phyloP scores from a whole-genome alignment of 352 stramenopile species.

The Halophytophthora polymorphica region DNA sequence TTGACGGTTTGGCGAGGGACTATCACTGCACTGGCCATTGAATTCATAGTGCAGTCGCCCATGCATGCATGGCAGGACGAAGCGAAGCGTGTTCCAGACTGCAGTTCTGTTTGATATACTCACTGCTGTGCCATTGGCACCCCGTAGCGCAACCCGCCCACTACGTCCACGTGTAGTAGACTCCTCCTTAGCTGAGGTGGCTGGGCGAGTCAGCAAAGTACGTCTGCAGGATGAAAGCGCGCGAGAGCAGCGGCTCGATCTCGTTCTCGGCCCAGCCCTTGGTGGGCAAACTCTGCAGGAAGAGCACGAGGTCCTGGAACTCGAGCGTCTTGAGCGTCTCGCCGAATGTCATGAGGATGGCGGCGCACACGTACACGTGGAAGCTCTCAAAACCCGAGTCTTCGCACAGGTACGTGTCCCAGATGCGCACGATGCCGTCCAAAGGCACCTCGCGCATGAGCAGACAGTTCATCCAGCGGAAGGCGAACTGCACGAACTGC shows the following conservation, averaged over 20 bases:
- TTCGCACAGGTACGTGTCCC: slow-evolving; percentile 99
- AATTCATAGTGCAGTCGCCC: too few species aligned
- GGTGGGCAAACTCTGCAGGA: slow-evolving; percentile 96
- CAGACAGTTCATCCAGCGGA: slow-evolving; percentile 99
- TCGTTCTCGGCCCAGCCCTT: slow-evolving; percentile 96
- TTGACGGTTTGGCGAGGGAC: too few species aligned
- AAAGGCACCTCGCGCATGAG: slow-evolving; percentile 97
- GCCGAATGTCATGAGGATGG: slow-evolving; percentile 97
- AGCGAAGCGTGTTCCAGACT: too few species aligned
- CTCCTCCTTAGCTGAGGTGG: slow-evolving; percentile 50
- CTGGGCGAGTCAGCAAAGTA: slow-evolving; percentile 88
- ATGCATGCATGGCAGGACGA: too few species aligned
- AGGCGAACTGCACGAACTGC: slow-evolving; percentile 99
- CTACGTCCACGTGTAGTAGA: too few species aligned
- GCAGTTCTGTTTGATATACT: too few species aligned
- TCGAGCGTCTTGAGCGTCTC: slow-evolving; percentile 93
- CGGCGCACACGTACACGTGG: slow-evolving; percentile 99
- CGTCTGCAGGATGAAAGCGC: slow-evolving; percentile 94
- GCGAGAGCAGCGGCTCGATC: slow-evolving; percentile 97
- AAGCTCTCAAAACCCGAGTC: slow-evolving; percentile 99
- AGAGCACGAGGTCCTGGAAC: slow-evolving; percentile 97
- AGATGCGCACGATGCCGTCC: slow-evolving; percentile 94
- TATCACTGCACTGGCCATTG: too few species aligned
- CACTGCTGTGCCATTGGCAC: too few species aligned
- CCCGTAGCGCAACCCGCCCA: too few species aligned